A percentile compares a stretch with the other conserved stretches of the same genome.
Evolutionary conservation across 148 eudicot species (phyloP).

Genomic region (Limonium bicolor): DNA sequence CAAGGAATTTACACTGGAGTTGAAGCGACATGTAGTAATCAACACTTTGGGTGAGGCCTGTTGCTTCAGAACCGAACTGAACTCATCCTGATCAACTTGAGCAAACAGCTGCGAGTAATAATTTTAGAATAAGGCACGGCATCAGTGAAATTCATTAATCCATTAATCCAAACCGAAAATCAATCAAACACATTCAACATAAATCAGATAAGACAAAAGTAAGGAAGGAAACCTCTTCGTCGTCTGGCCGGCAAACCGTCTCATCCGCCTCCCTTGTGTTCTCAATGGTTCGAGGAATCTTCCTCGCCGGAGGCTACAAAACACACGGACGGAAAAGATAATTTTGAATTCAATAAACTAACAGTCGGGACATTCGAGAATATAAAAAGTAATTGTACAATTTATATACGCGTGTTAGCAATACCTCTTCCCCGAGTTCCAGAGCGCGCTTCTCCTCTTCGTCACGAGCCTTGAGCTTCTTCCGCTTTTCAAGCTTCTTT

Average conservation of each 20-base stretch:
- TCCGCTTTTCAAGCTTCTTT: conserved; percentile 68
- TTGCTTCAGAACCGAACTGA: conserved; percentile 48
- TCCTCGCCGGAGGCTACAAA: conserved; percentile 55
- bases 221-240: conserved; percentile 54
- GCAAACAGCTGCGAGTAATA: conserved; percentile 59
- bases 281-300: conserved; percentile 72
- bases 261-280: conserved; percentile 80
- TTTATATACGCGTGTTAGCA: not conserved
- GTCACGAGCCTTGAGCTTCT: conserved; percentile 56
- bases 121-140: not conserved
- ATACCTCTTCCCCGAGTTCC: conserved; percentile 95
- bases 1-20: conserved; percentile 67
- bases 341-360: not conserved
- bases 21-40: conserved; percentile 77
- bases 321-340: not conserved
- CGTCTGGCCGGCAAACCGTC: conserved; percentile 80
- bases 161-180: not conserved
- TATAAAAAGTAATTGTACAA: not conserved
- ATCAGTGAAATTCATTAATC: conserved; percentile 1
- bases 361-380: not conserved
- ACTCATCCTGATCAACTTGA: conserved; percentile 75
- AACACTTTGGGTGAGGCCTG: conserved; percentile 47
- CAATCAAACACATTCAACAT: not conserved
- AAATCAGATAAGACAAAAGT: not conserved
- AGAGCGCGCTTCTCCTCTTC: conserved; percentile 63